Conservation (phyloP, 2,329 filamentous ascomycete genomes). For the Venturia asperata region DNA sequence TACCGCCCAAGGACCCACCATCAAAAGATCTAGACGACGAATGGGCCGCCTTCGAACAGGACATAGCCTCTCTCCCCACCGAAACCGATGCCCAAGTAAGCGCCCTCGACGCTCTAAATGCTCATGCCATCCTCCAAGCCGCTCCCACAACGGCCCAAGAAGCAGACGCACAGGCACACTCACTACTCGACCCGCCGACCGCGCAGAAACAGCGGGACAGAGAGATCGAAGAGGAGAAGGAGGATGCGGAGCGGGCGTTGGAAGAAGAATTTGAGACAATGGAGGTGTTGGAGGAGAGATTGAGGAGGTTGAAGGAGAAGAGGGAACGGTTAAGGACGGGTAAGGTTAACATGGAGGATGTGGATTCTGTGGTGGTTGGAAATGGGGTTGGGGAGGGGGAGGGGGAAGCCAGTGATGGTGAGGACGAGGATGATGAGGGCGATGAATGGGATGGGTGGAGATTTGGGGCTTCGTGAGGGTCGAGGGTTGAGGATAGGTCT, state of each 20-base stretch:
- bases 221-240: constrained; percentile 43
- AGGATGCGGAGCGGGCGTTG: constrained; percentile 39
- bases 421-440: constrained; percentile 30
- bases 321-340: constrained; percentile 35
- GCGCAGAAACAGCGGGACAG: constrained; percentile 39
- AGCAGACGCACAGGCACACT: constrained; percentile 31
- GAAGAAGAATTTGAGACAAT: constrained; percentile 46
- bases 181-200: constrained; percentile 23
- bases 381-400: constrained; percentile 24
- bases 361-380: background rate
- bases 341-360: background rate
- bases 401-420: constrained; percentile 29
- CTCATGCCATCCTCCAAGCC: constrained; percentile 38
- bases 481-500: background rate
- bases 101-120: constrained; percentile 24
- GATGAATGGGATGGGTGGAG: constrained; percentile 29
- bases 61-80: constrained; percentile 49
- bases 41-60: constrained; percentile 81
- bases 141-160: constrained; percentile 37
- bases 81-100: constrained; percentile 24
- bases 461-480: constrained; percentile 11
- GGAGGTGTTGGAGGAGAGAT: constrained; percentile 41
- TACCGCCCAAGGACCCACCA: background rate
- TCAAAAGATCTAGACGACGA: constrained; percentile 61
- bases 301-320: constrained; percentile 39